Evolutionary conservation across 2,329 filamentous ascomycete genomes (phyloP), one percentile per base, ranked within the genome.

Genomic region (Neoascochyta sp.): DNA sequence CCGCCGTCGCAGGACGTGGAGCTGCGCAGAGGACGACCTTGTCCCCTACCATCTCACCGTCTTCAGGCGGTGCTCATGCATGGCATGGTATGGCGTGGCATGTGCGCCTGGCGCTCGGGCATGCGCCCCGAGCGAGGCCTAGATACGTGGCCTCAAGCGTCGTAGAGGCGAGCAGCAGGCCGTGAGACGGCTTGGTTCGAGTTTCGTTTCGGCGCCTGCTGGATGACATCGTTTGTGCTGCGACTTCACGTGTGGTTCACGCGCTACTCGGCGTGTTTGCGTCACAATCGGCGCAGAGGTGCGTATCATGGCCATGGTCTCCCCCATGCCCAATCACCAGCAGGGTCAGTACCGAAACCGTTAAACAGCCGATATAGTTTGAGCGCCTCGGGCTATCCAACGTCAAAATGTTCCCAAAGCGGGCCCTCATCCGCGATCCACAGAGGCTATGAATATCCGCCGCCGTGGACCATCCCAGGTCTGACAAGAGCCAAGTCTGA

Each of bases 341-440:
- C 8, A 27, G 24, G 19, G 9, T 28, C 27, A 22, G 19, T 16
- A 33, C 26, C 11, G 11, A 38, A 33, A 30, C 35, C 33, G 33
- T 34, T 32, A 34, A 37, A 41, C 24, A 20, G n/a, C 38, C 38
- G 38, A 38, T 34, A 37, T 15, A 32, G 10, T 38, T 41, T 22
- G 24, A 24, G n/a, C 16, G 29, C 27, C 33, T 25, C 18, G 13
- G 10, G 20, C 13, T 23, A 32, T 37, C n/a, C 26, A 25, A 30
- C 16, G 26, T 10, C 11, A 4, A 7, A 10, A 16, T 24, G 16
- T 30, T 19, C 30, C 29, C 29, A 21, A 38, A 33, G 16, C 30
- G 27, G 30, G 9, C 21, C 26, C 24, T 38, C 22, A 22, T 33
- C 35, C 35, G 35, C 16, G 30, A 38, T 38, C 30, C 22, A 30